Percentiles rank a stretch among this genome's conserved stretches.
These are phyloP conservation scores for Lagenidium giganteum DNA, from an alignment of 352 stramenopile genomes.

Conservation along the genomic window DNA sequence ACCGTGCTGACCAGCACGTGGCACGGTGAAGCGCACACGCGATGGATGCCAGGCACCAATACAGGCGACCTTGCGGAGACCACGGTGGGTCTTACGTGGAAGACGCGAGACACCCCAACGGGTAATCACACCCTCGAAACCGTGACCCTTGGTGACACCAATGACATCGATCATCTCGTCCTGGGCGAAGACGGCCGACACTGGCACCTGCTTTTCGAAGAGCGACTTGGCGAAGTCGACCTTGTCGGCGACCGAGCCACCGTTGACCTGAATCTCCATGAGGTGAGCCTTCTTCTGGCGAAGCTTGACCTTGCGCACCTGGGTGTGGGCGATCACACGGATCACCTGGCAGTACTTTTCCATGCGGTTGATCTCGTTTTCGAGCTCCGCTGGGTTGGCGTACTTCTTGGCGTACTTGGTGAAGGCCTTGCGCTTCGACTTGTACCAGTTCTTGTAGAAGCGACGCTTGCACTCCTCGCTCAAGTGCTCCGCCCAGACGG, in stretches of 20 bases:
- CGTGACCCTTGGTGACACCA: conserved; percentile 99
- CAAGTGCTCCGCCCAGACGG: conserved; percentile 98
- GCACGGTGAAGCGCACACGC: conserved; percentile 97
- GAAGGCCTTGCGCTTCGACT: conserved; percentile 99
- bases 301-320: conserved; percentile 99
- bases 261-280: conserved; percentile 99
- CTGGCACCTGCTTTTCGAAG: conserved; percentile 99
- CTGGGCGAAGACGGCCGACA: conserved; percentile 94
- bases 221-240: conserved; percentile 99
- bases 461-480: conserved; percentile 97
- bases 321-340: conserved; percentile 99
- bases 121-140: conserved; percentile 98
- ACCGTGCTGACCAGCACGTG: conserved; percentile 99
- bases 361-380: conserved; percentile 97
- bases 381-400: conserved; percentile 87
- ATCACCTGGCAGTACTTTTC: background rate
- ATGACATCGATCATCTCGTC: conserved; percentile 99
- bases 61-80: conserved; percentile 99
- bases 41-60: conserved; percentile 99
- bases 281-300: conserved; percentile 99
- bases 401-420: conserved; percentile 99
- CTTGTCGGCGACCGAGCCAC: conserved; percentile 96
- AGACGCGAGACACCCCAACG: conserved; percentile 99
- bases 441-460: conserved; percentile 99
- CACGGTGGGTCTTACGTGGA: conserved; percentile 99